Conservation (phyloP, 2,329 filamentous ascomycete genomes). For the Hirsutella rhossiliensis region DNA sequence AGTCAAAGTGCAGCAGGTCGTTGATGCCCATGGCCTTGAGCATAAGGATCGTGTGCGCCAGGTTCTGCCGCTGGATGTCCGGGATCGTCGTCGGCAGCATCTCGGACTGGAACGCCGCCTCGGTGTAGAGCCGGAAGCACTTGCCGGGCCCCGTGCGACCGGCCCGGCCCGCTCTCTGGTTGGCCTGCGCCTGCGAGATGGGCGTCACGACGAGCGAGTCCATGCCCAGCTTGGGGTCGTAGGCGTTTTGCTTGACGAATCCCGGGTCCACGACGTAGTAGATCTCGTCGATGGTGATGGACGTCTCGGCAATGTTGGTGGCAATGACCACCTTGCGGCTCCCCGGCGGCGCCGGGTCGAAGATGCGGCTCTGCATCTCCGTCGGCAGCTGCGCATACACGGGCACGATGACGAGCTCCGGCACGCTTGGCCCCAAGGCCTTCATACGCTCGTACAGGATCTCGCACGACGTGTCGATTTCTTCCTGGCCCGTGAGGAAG, state of each 20-base stretch:
- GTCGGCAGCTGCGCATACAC: slow-evolving; percentile 92
- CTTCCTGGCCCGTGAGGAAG: slow-evolving; percentile 93
- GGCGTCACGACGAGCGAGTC: slow-evolving; percentile 91
- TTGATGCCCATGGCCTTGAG: slow-evolving; percentile 99
- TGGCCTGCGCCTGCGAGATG: slow-evolving; percentile 92
- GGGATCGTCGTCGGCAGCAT: slow-evolving; percentile 95
- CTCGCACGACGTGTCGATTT: slow-evolving; percentile 92
- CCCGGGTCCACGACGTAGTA: slow-evolving; percentile 96
- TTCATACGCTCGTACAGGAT: slow-evolving; percentile 95
- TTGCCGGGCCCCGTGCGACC: slow-evolving; percentile 93
- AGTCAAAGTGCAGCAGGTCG: slow-evolving; percentile 92
- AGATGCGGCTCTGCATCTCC: slow-evolving; percentile 89
- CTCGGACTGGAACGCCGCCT: slow-evolving; percentile 88
- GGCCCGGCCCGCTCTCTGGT: slow-evolving; percentile 84
- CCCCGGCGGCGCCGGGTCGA: slow-evolving; percentile 81
- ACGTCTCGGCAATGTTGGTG: slow-evolving; percentile 96
- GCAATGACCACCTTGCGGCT: slow-evolving; percentile 91
- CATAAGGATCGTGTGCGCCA: slow-evolving; percentile 90
- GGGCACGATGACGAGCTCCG: slow-evolving; percentile 82
- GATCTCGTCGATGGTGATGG: slow-evolving; percentile 94
- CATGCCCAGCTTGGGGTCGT: slow-evolving; percentile 96
- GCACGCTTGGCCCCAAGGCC: slow-evolving; percentile 77
- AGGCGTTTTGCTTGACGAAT: slow-evolving; percentile 95
- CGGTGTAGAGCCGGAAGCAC: slow-evolving; percentile 90
- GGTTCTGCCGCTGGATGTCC: slow-evolving; percentile 90